These are phyloP conservation scores for Ambrosia hybrid DNA, from an alignment of 140 eudicot genomes.

Conservation along the genomic window DNA sequence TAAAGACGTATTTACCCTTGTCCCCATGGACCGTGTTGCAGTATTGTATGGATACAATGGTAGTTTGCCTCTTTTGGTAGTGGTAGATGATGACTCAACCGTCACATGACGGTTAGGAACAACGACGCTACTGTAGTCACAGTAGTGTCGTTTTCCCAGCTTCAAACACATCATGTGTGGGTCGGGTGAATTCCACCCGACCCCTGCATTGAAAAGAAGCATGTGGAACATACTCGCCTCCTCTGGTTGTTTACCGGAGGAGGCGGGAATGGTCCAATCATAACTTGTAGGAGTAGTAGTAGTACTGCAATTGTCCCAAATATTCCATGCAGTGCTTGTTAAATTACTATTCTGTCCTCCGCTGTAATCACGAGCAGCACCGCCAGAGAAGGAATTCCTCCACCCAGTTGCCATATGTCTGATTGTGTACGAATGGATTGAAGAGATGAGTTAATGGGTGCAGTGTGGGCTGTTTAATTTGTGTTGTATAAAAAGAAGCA, in stretches of 20 bases:
- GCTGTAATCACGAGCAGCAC: background rate
- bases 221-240: constrained; percentile 18
- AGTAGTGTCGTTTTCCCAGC: constrained; percentile 71
- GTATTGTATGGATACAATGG: background rate
- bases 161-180: constrained; percentile 69
- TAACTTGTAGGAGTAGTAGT: background rate
- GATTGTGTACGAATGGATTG: background rate
- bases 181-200: constrained; percentile 28
- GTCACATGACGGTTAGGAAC: constrained; percentile 10
- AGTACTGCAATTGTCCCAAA: constrained; percentile 21
- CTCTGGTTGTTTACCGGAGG: background rate
- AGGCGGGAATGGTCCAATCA: constrained; percentile 24
- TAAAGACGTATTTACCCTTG: background rate
- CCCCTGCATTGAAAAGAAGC: constrained; percentile 12
- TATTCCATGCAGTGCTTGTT: constrained; percentile 46
- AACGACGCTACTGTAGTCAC: constrained; percentile 28
- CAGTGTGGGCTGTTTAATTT: constrained; percentile 5
- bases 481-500: constrained; percentile 13
- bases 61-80: constrained; percentile 35
- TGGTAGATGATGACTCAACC: background rate
- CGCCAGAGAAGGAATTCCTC: constrained; percentile 27
- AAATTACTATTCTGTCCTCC: constrained; percentile 35
- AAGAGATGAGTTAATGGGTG: background rate
- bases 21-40: background rate
- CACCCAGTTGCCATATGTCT: constrained; percentile 48